These are phyloP conservation scores for Simplicillium aogashimaense DNA, from an alignment of 2,329 filamentous ascomycete species.

Conservation along the genomic window DNA sequence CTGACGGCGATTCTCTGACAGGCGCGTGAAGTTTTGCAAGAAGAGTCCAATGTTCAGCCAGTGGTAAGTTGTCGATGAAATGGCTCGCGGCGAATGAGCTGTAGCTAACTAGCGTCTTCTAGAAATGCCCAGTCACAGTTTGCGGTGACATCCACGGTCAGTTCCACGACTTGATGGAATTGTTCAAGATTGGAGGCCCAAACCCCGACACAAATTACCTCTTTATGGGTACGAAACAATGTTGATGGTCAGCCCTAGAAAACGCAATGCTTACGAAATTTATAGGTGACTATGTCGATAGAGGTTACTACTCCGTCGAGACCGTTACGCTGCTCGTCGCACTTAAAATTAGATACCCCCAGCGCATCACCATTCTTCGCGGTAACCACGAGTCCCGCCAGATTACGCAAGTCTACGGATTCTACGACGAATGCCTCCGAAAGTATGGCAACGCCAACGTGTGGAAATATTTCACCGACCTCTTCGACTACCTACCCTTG, in stretches of 20 bases:
- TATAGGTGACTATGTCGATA: conserved; percentile 91
- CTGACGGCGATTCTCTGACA: conserved; percentile 23
- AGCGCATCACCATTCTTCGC: conserved; percentile 90
- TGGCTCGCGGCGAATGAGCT: no score
- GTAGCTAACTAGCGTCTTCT: conserved; percentile 3
- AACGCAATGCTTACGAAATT: not conserved
- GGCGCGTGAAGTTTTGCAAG: conserved; percentile 93
- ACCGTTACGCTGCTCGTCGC: conserved; percentile 97
- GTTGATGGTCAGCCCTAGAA: not conserved
- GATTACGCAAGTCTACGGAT: conserved; percentile 97
- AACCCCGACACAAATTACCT: conserved; percentile 98
- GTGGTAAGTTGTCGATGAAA: conserved; percentile 55
- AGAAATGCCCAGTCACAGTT: conserved; percentile 98
- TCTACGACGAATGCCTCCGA: conserved; percentile 36
- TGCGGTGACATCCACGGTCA: conserved; percentile 99
- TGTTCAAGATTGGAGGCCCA: conserved; percentile 95
- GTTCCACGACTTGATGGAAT: conserved; percentile 98
- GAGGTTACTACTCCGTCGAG: conserved; percentile 96
- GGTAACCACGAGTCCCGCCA: conserved; percentile 97
- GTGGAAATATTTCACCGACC: conserved; percentile 99
- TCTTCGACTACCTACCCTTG: conserved; percentile 97
- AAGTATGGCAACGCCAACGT: conserved; percentile 77
- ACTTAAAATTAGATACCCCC: conserved; percentile 91
- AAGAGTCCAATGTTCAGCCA: conserved; percentile 97
- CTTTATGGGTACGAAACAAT: conserved; percentile 61